These are phyloP conservation scores for Entonaema liquescens DNA, from an alignment of 495 filamentous ascomycete genomes.

Conservation along the genomic window DNA sequence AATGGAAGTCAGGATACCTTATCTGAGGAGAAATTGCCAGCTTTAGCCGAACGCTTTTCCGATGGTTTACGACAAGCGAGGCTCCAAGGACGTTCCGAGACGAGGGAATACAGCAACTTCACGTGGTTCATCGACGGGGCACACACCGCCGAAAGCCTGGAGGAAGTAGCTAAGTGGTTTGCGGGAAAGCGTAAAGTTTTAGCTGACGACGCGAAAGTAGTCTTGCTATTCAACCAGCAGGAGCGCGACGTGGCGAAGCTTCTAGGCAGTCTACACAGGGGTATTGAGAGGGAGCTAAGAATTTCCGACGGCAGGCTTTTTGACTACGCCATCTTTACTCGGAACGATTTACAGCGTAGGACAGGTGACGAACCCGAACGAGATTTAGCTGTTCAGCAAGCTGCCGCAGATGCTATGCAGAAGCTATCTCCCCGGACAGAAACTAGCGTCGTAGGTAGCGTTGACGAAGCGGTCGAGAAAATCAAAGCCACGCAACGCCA, in stretches of 20 bases:
- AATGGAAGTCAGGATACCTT: background rate
- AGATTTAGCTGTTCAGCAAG: constrained; percentile 49
- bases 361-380: constrained; percentile 31
- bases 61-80: constrained; percentile 71
- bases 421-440: constrained; percentile 20
- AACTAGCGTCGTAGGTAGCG: constrained; percentile 39
- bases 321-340: constrained; percentile 51
- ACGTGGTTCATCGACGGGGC: constrained; percentile 91
- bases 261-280: constrained; percentile 56
- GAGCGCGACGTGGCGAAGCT: constrained; percentile 76
- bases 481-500: constrained; percentile 30
- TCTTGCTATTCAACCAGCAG: constrained; percentile 95
- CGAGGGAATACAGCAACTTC: constrained; percentile 61
- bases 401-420: constrained; percentile 42
- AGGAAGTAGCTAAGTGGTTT: constrained; percentile 79
- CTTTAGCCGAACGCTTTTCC: constrained; percentile 61
- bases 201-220: constrained; percentile 23
- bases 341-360: constrained; percentile 49
- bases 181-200: constrained; percentile 48
- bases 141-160: constrained; percentile 85
- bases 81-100: constrained; percentile 80
- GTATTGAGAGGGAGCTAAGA: constrained; percentile 12
- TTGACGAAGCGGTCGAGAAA: constrained; percentile 43
- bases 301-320: constrained; percentile 35
- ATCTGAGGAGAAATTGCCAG: constrained; percentile 6